phyloP scores from a whole-genome alignment of 2,329 filamentous ascomycete species.

The Penicillium sp. region DNA sequence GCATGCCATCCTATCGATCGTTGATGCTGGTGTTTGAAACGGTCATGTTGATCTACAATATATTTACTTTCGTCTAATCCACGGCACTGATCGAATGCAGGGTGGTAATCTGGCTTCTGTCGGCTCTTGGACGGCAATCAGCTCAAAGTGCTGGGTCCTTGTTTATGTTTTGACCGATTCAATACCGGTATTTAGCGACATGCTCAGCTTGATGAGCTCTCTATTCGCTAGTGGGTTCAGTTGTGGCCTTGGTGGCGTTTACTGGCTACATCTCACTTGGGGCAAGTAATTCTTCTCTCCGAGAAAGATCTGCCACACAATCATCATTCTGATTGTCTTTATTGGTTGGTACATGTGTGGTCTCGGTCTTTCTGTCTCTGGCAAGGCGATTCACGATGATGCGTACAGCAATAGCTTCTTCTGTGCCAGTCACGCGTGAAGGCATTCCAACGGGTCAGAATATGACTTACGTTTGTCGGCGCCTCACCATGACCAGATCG shows the following conservation, averaged over 20 bases:
- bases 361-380: conserved; percentile 35
- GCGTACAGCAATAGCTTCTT: conserved; percentile 43
- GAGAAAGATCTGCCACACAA: conserved; percentile 50
- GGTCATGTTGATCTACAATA: conserved; percentile 68
- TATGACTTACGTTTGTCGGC: conserved; percentile 6
- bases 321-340: conserved; percentile 46
- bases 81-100: conserved; percentile 58
- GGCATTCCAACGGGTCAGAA: background rate
- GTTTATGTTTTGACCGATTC: conserved; percentile 70
- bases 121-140: conserved; percentile 63
- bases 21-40: conserved; percentile 71
- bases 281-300: conserved; percentile 47
- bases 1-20: conserved; percentile 69
- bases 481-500: conserved; percentile 2
- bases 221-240: conserved; percentile 25
- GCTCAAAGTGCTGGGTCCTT: conserved; percentile 59
- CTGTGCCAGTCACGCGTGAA: conserved; percentile 40
- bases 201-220: conserved; percentile 61
- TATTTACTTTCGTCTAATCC: conserved; percentile 66
- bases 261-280: conserved; percentile 55
- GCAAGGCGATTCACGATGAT: conserved; percentile 28
- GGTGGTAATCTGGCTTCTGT: conserved; percentile 55
- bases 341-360: conserved; percentile 36
- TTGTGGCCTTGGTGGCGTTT: conserved; percentile 48
- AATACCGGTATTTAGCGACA: conserved; percentile 68